phyloP scores from a whole-genome alignment of 768 basidiomycete genomes.

The Leucogyrophana mollusca region DNA sequence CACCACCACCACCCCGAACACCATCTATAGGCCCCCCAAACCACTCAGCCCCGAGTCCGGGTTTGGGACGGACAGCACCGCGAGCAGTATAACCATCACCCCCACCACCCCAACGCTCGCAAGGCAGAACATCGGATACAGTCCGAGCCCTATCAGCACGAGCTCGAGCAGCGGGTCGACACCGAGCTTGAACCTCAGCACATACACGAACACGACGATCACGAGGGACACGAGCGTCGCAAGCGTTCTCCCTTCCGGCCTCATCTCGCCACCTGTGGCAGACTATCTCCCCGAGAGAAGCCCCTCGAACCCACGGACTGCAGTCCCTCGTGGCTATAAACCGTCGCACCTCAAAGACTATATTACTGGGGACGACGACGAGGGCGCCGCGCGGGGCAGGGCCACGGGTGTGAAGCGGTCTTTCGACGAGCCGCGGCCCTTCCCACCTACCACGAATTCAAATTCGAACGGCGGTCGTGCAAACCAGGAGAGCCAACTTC shows the following conservation, averaged over 20 bases:
- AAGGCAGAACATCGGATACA: background rate
- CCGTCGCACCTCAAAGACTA: too few species aligned
- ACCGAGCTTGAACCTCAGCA: slow-evolving; percentile 14
- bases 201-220: background rate
- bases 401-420: too few species aligned
- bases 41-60: background rate
- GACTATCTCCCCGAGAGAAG: too few species aligned
- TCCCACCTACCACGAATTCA: background rate
- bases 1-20: background rate
- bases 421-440: background rate
- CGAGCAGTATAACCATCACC: too few species aligned
- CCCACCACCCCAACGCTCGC: too few species aligned
- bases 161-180: slow-evolving; percentile 2
- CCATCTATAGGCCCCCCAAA: background rate
- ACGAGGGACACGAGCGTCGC: slow-evolving; percentile 1
- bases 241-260: background rate
- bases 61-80: background rate
- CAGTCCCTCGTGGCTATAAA: too few species aligned
- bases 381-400: background rate
- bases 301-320: too few species aligned
- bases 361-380: too few species aligned
- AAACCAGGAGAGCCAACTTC: background rate
- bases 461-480: background rate
- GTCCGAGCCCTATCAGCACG: background rate
- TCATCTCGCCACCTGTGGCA: background rate